These are phyloP conservation scores for Metschnikowia orientalis DNA, from an alignment of 805 yeast species.

Conservation along the genomic window DNA sequence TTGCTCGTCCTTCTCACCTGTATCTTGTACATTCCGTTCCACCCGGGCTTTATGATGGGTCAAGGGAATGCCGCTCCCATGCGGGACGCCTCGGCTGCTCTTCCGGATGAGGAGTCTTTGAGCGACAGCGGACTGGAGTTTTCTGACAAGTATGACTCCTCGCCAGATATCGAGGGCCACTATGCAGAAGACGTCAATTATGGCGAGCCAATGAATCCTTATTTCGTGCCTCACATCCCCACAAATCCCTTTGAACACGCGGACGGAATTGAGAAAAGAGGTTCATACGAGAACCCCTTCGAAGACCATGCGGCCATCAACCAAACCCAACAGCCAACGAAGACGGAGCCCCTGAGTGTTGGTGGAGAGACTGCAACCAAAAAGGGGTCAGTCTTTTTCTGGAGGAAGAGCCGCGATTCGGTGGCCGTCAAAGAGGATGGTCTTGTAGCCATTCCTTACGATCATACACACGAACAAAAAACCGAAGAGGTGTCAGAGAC, in stretches of 20 bases:
- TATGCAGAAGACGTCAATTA: background rate
- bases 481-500: no score
- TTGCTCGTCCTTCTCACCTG: constrained; percentile 28
- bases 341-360: no score
- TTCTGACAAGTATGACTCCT: constrained; percentile 1
- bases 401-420: background rate
- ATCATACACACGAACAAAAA: constrained; percentile 5
- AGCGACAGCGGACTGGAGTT: constrained; percentile 3
- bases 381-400: no score
- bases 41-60: constrained; percentile 55
- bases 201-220: constrained; percentile 6
- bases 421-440: constrained; percentile 6
- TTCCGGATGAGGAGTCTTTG: constrained; percentile 1
- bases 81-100: constrained; percentile 1
- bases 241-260: no score
- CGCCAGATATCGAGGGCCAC: background rate
- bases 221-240: constrained; percentile 7
- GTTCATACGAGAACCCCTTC: background rate
- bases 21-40: constrained; percentile 39
- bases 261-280: no score
- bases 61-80: constrained; percentile 9
- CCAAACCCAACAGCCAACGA: no score
- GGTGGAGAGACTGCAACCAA: no score
- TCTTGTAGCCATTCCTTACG: constrained; percentile 13
- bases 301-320: no score